phyloP scores from a whole-genome alignment of 2,329 filamentous ascomycete species.

The Neonectria hederae region DNA sequence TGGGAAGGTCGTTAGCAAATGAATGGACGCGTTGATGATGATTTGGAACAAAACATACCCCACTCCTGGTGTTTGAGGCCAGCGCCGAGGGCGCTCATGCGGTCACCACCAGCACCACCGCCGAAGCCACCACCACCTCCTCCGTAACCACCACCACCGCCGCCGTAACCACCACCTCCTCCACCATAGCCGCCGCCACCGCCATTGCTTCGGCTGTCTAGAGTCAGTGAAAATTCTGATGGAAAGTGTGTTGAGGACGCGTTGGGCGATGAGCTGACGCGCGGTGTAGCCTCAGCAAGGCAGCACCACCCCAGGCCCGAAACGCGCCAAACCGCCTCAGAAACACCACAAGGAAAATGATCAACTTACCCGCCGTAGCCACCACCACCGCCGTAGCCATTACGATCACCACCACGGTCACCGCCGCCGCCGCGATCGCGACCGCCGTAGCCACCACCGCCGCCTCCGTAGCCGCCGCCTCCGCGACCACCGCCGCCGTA shows the following conservation, averaged over 20 bases:
- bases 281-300: constrained; percentile 18
- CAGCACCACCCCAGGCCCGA: constrained; percentile 22
- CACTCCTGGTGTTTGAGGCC: constrained; percentile 88
- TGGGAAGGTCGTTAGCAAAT: constrained; percentile 50
- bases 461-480: constrained; percentile 37
- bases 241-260: constrained; percentile 14
- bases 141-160: constrained; percentile 49
- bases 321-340: constrained; percentile 6
- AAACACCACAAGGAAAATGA: constrained; percentile 19
- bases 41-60: constrained; percentile 67
- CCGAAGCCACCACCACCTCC: constrained; percentile 53
- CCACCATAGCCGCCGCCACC: constrained; percentile 48
- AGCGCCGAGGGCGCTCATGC: constrained; percentile 91
- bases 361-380: constrained; percentile 50
- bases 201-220: constrained; percentile 59
- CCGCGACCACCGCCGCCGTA: constrained; percentile 43
- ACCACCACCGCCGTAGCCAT: constrained; percentile 50
- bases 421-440: constrained; percentile 45
- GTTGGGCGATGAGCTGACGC: constrained; percentile 20
- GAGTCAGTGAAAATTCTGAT: constrained; percentile 48
- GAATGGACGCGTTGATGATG: constrained; percentile 38
- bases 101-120: constrained; percentile 83
- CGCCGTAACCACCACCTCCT: constrained; percentile 53
- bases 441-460: constrained; percentile 43
- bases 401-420: constrained; percentile 59